phyloP scores from a whole-genome alignment of 306 rosid genomes.

The barrel medic (Medicago truncatula) region MtrunA17r5.0-ANR NC_053049.1:5469001-5469500 shows the following conservation, averaged over 20 bases:
- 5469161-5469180: background rate
- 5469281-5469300: no score
- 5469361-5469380: no score
- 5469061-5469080: conserved; percentile 18
- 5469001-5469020: conserved; percentile 77
- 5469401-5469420: background rate
- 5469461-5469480: conserved; percentile 12
- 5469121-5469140: conserved; percentile 15
- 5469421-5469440: background rate
- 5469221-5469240: no score
- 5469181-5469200: conserved; percentile 26
- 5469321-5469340: no score
- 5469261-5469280: no score
- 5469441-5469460: background rate
- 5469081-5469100: conserved; percentile 16
- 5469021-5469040: conserved; percentile 87
- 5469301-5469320: no score
- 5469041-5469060: conserved; percentile 49
- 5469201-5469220: no score
- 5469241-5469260: no score
- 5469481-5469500: conserved; percentile 45
- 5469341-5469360: no score
- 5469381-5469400: no score
- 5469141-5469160: background rate
- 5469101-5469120: conserved; percentile 31